Evolutionary conservation across 805 yeast species (phyloP), one percentile per base, ranked within the genome.

Genomic region (Candida morakotiae): DNA sequence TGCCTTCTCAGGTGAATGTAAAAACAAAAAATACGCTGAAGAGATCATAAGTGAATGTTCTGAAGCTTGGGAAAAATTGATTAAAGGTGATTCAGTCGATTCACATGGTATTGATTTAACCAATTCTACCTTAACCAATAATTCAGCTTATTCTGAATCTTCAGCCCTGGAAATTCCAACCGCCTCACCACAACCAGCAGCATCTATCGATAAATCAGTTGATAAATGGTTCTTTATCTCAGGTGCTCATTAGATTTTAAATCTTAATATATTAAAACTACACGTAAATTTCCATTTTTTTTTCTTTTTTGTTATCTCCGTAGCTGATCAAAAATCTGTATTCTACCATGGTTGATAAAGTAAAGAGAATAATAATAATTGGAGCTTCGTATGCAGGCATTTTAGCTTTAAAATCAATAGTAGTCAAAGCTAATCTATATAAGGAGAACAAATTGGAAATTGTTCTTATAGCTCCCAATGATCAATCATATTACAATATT

Each of bases 161-260:
- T 58, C 75, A 38, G 67, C 65, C 37, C 51, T 68, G 41, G 72
- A 65, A 40, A 60, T 87, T 41, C 94, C 96, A 51, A 74, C 76
- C 41, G 94, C 86, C 53, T 54, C 77, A 52, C 78, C 83, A 48
- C 64, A 70, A 49, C 76, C 89, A 47, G 88, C 89, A 61, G 96
- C 95, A 47, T 95, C 96, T 67, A 87, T 93, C 64, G 98, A 91
- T 75, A 79, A 85, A 69, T 87, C 96, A 39, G 72, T 91, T 62
- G 98, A 91, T 78, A 91, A 91, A 73, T 91, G 98, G 98, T 91
- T 93, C 79, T 91, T 80, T 81, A 91, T 91, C 60, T 87, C 91
- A 43, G 93, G 91, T 69, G 81, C 84, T 46, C 72, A 67, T 52
- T 67, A 64, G 54, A 29, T 20, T 19, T 9, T 9, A 24, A 20